These are phyloP conservation scores for Neurospora sp. DNA, from an alignment of 495 filamentous ascomycete species.

Conservation along the genomic window DNA sequence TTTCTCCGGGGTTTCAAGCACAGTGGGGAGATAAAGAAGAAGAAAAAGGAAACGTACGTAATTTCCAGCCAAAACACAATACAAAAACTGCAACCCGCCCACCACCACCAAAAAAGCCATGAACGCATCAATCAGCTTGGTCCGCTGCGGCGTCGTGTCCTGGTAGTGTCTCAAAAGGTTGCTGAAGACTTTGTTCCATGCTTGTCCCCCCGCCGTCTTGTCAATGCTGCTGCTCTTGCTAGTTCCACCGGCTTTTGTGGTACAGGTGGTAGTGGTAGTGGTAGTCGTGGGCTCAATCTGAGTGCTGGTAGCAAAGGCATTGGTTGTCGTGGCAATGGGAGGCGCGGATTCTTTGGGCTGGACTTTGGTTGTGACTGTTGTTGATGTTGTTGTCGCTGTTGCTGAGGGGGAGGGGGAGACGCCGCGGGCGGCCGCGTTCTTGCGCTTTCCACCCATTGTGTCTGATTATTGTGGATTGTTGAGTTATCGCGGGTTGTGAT, in stretches of 20 bases:
- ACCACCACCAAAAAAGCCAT: constrained; percentile 82
- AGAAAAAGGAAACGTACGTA: constrained; percentile 53
- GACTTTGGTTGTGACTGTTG: constrained; percentile 12
- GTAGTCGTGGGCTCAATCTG: background rate
- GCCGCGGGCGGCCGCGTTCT: constrained; percentile 11
- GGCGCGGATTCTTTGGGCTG: background rate
- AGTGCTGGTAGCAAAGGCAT: background rate
- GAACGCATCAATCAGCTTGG: constrained; percentile 86
- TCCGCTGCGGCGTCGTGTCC: constrained; percentile 73
- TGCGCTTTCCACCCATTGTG: constrained; percentile 29
- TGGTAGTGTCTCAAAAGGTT: constrained; percentile 69
- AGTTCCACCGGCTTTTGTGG: background rate
- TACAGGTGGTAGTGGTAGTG: background rate
- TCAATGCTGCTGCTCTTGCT: constrained; percentile 21
- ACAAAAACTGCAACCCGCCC: constrained; percentile 83
- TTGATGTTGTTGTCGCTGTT: constrained; percentile 9
- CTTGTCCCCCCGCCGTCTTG: constrained; percentile 11
- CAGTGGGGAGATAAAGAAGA: no score
- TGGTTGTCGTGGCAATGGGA: background rate
- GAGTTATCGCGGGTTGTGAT: background rate
- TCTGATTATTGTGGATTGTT: background rate
- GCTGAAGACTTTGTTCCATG: constrained; percentile 33
- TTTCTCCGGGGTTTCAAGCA: no score
- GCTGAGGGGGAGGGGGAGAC: constrained; percentile 7
- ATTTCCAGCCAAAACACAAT: constrained; percentile 87